These are phyloP conservation scores for Candida morakotiae DNA, from an alignment of 805 yeast species.

Conservation along the genomic window DNA sequence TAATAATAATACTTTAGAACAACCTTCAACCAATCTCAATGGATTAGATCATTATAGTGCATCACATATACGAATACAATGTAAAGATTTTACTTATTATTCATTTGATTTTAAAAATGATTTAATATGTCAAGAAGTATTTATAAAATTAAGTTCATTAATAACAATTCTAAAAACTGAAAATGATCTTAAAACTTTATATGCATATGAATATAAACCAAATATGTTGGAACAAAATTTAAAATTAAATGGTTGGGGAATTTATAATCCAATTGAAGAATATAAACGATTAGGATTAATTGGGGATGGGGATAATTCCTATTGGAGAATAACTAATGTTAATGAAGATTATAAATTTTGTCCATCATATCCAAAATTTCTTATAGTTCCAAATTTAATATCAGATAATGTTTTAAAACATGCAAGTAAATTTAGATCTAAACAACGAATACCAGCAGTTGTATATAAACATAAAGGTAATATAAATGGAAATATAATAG, in stretches of 20 bases:
- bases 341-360: conserved; percentile 67
- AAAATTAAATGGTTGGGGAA: conserved; percentile 58
- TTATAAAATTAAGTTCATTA: conserved; percentile 62
- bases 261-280: conserved; percentile 61
- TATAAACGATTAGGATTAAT: conserved; percentile 69
- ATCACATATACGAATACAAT: conserved; percentile 63
- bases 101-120: conserved; percentile 70
- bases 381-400: conserved; percentile 71
- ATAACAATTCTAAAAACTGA: conserved; percentile 51
- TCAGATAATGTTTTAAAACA: conserved; percentile 81
- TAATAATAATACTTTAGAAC: neutral
- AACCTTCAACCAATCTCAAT: conserved; percentile 4
- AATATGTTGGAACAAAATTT: conserved; percentile 60
- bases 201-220: conserved; percentile 81
- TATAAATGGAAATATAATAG: conserved; percentile 69
- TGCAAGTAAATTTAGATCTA: conserved; percentile 83
- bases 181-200: conserved; percentile 45
- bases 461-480: conserved; percentile 61
- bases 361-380: conserved; percentile 64
- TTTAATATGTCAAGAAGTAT: conserved; percentile 62
- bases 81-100: conserved; percentile 81
- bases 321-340: conserved; percentile 69
- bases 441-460: conserved; percentile 76
- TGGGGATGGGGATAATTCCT: conserved; percentile 8
- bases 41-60: conserved; percentile 34